Base-by-base conservation (phyloP, 345 rosid species). In the Orychophragmus violaceus region DNA sequence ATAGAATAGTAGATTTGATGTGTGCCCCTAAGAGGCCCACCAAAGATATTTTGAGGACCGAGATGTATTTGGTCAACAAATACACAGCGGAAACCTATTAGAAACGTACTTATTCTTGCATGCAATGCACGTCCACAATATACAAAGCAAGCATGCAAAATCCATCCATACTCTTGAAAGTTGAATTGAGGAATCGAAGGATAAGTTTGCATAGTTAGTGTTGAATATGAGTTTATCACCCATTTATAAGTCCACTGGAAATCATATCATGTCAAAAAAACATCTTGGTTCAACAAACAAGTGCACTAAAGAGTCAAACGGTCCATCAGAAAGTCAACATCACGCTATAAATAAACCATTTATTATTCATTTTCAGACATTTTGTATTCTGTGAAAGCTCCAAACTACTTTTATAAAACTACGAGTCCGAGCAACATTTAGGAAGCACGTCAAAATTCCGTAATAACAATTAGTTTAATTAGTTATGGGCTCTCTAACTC, bases 1-100 rank as follows among this genome's bases (percentile, higher is more conserved):
- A 46, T 66, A 5, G 52, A 48, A 23, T 28, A 28, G 66, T 64
- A 72, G 66, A 72, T 58, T 64, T 72, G 46, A 54, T 65, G 71
- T 72, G 71, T 46, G 48, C 67, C 56, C 51, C 59, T 2, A 73
- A 22, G 49, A 59, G 71, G 67, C 77, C 72, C 72, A 59, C 71
- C 56, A 30, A 58, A 58, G 59, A 72, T 30, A 58, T 72, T n/a
- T 64, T 58, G 61, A 58, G 71, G 71, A 72, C 71, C 76, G 29
- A 51, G 48, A 65, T 22, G 14, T 30, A 41, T 39, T 42, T 36
- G 68, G 49, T 62, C 54, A 64, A 57, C 50, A 18, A 25, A 27
- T 35, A 64, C 65, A 19, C 64, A 27, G 23, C 22, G 12, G 50
- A 68, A 24, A 35, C 37, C 37, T 58, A 33, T 57, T 33, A 39